phyloP scores from a whole-genome alignment of 768 basidiomycete genomes.

The Boletales sp. region DNA sequence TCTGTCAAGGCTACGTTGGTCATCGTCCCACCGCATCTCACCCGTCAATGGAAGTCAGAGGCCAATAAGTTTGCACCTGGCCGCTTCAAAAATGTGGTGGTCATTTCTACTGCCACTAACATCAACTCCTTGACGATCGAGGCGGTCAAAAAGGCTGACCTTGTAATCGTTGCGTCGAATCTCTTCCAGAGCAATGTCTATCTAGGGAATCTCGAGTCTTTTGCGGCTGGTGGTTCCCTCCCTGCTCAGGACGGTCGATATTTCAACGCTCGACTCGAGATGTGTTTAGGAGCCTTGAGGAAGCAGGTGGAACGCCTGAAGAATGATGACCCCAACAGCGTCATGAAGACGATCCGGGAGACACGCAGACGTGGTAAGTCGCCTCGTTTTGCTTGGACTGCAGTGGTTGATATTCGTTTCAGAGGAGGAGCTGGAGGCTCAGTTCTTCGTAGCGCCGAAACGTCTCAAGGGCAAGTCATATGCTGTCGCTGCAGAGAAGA shows the following conservation, averaged over 20 bases:
- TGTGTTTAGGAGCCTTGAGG: slow-evolving; percentile 52
- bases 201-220: slow-evolving; percentile 66
- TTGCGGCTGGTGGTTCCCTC: slow-evolving; percentile 65
- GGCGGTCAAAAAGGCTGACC: slow-evolving; percentile 75
- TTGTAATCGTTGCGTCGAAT: slow-evolving; percentile 81
- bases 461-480: slow-evolving; percentile 75
- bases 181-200: slow-evolving; percentile 81
- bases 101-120: slow-evolving; percentile 64
- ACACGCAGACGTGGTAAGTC: slow-evolving; percentile 57
- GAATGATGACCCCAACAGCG: slow-evolving; percentile 58
- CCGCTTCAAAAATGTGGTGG: slow-evolving; percentile 47
- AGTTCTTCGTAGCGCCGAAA: slow-evolving; percentile 48
- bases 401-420: slow-evolving; percentile 10
- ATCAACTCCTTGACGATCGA: slow-evolving; percentile 72
- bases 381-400: neutral
- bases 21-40: slow-evolving; percentile 87
- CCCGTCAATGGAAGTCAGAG: slow-evolving; percentile 87
- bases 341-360: slow-evolving; percentile 61
- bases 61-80: slow-evolving; percentile 69
- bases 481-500: slow-evolving; percentile 51
- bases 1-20: slow-evolving; percentile 77
- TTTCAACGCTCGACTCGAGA: slow-evolving; percentile 80
- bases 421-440: slow-evolving; percentile 53
- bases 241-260: slow-evolving; percentile 82
- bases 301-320: slow-evolving; percentile 67